Evolutionary conservation across 1,284 basidiomycete species (phyloP).

Genomic region (Taiwanofungus camphoratus): DNA sequence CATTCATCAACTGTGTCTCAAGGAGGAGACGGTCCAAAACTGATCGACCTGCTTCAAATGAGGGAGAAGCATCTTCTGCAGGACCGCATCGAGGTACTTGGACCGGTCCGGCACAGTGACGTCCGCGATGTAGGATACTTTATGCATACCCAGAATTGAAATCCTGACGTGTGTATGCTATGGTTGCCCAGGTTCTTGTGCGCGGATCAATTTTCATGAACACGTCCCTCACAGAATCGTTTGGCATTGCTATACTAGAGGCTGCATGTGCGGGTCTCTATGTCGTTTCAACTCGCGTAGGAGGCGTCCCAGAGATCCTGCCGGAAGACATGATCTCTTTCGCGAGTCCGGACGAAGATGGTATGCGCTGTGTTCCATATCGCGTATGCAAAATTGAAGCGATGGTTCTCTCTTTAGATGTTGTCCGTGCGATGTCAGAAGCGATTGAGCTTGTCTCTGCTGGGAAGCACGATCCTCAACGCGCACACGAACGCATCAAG

Average conservation of each 20-base stretch:
- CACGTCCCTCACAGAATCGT: constrained; percentile 94
- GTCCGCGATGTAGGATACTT: constrained; percentile 65
- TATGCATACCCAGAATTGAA: background rate
- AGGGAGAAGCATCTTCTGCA: constrained; percentile 86
- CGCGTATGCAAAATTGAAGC: background rate
- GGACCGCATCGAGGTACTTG: constrained; percentile 87
- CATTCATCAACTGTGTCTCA: no score
- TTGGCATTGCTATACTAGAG: constrained; percentile 95
- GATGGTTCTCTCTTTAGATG: constrained; percentile 45
- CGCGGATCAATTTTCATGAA: constrained; percentile 92
- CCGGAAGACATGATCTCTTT: constrained; percentile 94
- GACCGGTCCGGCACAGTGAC: constrained; percentile 74
- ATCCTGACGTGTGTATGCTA: no score
- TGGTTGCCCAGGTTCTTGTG: constrained; percentile 63
- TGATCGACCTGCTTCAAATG: constrained; percentile 95
- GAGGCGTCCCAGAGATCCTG: constrained; percentile 93
- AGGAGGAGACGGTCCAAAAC: constrained; percentile 94
- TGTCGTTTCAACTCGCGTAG: constrained; percentile 91
- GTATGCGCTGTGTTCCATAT: constrained; percentile 25
- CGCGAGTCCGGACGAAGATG: constrained; percentile 82
- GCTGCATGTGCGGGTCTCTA: constrained; percentile 94
- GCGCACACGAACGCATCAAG: constrained; percentile 75
- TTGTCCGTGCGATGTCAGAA: constrained; percentile 77
- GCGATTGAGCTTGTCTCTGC: constrained; percentile 70
- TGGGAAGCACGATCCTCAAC: constrained; percentile 71